These are phyloP conservation scores for Albophoma yamanashiensis DNA, from an alignment of 2,329 filamentous ascomycete genomes.

Conservation along the genomic window DNA sequence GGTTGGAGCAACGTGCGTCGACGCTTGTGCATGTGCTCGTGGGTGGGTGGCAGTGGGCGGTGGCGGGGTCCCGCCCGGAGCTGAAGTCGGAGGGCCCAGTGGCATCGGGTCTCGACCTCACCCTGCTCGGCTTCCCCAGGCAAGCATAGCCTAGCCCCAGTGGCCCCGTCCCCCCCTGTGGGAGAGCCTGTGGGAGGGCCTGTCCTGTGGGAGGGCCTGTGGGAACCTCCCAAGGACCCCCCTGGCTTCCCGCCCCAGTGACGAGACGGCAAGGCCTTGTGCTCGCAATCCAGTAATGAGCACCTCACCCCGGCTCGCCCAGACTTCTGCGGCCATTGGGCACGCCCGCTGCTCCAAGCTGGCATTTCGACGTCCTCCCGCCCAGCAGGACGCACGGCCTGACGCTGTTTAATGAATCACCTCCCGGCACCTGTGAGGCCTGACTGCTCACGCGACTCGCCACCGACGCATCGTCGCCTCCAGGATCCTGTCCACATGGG, in stretches of 20 bases:
- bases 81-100: background rate
- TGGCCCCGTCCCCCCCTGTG: background rate
- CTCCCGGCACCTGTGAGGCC: background rate
- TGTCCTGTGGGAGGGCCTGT: background rate
- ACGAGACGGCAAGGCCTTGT: background rate
- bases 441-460: background rate
- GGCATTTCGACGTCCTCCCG: background rate
- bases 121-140: background rate
- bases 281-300: background rate
- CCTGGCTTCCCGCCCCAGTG: background rate
- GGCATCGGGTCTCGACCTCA: background rate
- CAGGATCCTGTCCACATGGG: background rate
- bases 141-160: background rate
- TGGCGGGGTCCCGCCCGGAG: background rate
- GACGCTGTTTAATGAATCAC: background rate
- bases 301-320: background rate
- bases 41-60: background rate
- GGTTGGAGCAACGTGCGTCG: background rate
- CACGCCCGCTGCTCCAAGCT: background rate
- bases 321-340: background rate
- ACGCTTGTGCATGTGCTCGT: background rate
- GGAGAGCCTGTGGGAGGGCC: background rate
- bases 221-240: background rate
- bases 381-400: background rate
- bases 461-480: background rate